Conservation (phyloP, 2,329 filamentous ascomycete species). For the Calonectria pseudoturangicola region DNA sequence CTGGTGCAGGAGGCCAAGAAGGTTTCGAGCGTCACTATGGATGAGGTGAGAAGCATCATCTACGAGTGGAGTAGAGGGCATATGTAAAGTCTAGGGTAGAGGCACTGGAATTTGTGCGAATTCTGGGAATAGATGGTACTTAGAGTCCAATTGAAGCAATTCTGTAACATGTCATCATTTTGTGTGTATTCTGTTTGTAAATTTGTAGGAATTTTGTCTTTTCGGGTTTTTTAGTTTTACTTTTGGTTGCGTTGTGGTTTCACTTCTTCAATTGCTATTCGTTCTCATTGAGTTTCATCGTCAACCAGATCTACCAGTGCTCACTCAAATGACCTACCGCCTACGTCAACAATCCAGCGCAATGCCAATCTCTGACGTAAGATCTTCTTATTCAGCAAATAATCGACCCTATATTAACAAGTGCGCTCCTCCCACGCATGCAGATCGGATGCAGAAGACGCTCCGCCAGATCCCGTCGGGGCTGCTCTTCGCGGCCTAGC, state of each 20-base stretch:
- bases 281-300: too few relatives aligned
- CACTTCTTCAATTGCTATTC: too few relatives aligned
- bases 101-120: neutral
- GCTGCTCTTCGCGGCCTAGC: neutral
- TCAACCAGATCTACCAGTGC: too few relatives aligned
- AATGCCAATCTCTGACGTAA: neutral
- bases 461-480: neutral
- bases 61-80: neutral
- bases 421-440: neutral
- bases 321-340: neutral
- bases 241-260: neutral
- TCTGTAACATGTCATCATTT: neutral
- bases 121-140: neutral
- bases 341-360: neutral
- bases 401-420: neutral
- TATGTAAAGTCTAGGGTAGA: constrained; percentile 8
- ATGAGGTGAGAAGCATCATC: constrained; percentile 23
- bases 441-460: constrained; percentile 6
- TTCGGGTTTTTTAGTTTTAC: too few relatives aligned
- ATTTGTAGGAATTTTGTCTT: too few relatives aligned
- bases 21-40: constrained; percentile 21
- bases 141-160: constrained; percentile 11
- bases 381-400: constrained; percentile 6
- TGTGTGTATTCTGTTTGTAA: too few relatives aligned
- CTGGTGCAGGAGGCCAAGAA: constrained; percentile 35